Conservation (phyloP, 2,329 filamentous ascomycete species). For the Venturia pyrina region DNA sequence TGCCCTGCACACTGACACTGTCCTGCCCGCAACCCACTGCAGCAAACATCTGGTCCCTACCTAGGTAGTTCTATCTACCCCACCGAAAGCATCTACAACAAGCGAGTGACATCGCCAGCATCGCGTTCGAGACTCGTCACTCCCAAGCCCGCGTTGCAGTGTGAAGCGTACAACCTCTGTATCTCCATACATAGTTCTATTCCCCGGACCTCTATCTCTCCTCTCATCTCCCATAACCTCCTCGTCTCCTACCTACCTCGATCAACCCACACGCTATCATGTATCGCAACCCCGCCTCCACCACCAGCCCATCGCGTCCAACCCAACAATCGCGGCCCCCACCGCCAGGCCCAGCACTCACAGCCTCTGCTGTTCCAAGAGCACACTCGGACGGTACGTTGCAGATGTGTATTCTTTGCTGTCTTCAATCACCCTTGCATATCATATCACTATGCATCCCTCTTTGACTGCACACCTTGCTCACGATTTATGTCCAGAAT, state of each 20-base stretch:
- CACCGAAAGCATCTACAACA: neutral
- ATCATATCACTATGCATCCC: constrained; percentile 4
- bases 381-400: constrained; percentile 4
- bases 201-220: neutral
- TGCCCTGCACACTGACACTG: neutral
- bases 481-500: constrained; percentile 50
- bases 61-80: neutral
- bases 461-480: constrained; percentile 8
- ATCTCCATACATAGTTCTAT: too few species aligned
- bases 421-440: neutral
- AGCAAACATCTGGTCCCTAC: neutral
- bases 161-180: neutral
- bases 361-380: neutral
- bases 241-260: neutral
- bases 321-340: neutral
- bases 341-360: neutral
- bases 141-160: neutral
- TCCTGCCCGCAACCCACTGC: neutral
- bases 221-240: neutral
- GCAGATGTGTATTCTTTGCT: neutral
- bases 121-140: neutral
- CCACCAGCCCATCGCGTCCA: neutral
- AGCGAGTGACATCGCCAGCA: neutral
- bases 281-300: neutral
- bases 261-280: neutral